phyloP scores from a whole-genome alignment of 2,329 filamentous ascomycete genomes.

The Fusarium sp. region DNA sequence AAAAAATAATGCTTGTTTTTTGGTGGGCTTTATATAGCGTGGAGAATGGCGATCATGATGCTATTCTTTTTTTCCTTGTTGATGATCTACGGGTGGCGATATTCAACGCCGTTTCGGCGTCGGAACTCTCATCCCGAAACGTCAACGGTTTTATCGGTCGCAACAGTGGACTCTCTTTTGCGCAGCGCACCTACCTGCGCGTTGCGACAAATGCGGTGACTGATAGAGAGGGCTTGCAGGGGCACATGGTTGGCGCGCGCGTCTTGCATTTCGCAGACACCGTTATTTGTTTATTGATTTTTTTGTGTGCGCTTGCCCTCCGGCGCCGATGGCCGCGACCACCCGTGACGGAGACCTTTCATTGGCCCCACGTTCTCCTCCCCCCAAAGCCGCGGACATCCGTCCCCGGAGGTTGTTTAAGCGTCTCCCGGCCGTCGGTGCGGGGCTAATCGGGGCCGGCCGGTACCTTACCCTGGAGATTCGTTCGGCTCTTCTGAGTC shows the following conservation, averaged over 20 bases:
- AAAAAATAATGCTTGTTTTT: not conserved
- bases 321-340: slow-evolving; percentile 16
- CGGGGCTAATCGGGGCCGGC: slow-evolving; percentile 7
- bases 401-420: slow-evolving; percentile 10
- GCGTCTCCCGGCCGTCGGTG: slow-evolving; percentile 36
- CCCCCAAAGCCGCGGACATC: slow-evolving; percentile 11
- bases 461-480: slow-evolving; percentile 21
- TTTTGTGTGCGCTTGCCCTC: not conserved
- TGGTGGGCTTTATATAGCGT: not conserved
- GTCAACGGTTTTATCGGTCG: not conserved
- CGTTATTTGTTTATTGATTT: slow-evolving; percentile 19
- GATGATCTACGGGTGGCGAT: not conserved
- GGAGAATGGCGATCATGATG: not conserved
- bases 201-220: not conserved
- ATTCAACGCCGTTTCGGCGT: not conserved
- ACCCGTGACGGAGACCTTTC: slow-evolving; percentile 23
- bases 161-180: not conserved
- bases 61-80: not conserved
- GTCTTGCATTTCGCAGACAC: not conserved
- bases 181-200: not conserved
- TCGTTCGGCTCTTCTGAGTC: not conserved
- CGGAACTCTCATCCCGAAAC: slow-evolving; percentile 5
- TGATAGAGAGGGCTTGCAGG: not conserved
- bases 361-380: slow-evolving; percentile 18
- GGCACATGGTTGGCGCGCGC: not conserved